Conservation (phyloP, 176 grass and related monocot species). For the Chrysopogon serrulatus region DNA sequence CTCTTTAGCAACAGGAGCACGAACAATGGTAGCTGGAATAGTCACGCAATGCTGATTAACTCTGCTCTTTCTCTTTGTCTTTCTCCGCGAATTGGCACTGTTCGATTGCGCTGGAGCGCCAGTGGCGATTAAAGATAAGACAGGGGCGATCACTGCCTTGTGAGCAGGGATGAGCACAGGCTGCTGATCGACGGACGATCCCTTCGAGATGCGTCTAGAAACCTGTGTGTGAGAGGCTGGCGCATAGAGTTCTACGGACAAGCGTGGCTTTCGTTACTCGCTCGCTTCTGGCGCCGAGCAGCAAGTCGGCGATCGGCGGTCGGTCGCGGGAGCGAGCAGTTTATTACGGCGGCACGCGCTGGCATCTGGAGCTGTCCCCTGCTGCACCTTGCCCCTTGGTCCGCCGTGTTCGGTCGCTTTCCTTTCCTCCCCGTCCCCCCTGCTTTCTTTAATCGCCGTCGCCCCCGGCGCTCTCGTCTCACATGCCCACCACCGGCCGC, state of each 20-base stretch:
- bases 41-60: too few relatives aligned
- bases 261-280: neutral
- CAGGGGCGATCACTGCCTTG: neutral
- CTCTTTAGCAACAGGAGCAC: too few relatives aligned
- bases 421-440: fast-evolving
- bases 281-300: too few relatives aligned
- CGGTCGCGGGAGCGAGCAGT: neutral
- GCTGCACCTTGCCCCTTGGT: too few relatives aligned
- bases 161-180: neutral
- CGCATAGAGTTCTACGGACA: neutral
- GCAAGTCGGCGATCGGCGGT: neutral
- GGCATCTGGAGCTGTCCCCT: neutral
- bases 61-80: too few relatives aligned
- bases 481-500: neutral
- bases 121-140: neutral
- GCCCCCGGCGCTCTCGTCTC: neutral
- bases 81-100: neutral
- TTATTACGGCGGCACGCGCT: neutral
- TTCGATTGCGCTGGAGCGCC: neutral
- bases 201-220: neutral
- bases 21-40: too few relatives aligned
- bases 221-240: neutral
- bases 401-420: conserved; percentile 19
- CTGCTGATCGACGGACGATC: too few relatives aligned
- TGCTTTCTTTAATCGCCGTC: neutral